Evolutionary conservation across 495 filamentous ascomycete genomes (phyloP), one percentile per base, ranked within the genome.

Genomic region (Niebla homalea): DNA sequence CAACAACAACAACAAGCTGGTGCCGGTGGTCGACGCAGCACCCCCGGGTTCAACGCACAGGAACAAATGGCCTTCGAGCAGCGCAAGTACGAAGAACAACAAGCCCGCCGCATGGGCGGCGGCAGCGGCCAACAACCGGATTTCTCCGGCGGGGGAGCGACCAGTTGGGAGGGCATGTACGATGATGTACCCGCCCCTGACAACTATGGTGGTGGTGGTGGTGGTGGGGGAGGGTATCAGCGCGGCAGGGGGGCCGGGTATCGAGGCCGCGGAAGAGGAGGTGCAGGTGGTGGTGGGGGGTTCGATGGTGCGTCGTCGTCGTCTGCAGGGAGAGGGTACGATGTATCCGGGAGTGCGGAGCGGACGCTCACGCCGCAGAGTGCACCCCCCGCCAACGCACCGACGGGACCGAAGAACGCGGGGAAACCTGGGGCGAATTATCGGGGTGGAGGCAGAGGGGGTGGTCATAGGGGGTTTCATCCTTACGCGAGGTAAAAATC

Each of bases 101-200:
- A 83, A 60, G 75, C 70, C 45, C 74, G 67, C 46, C 70, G 72
- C 18, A 15, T 18, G 21, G 45, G 70, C 62, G 8, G 73, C 65
- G 50, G 71, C 69, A 40, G 71, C 70, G 6, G 73, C 42, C 67
- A 77, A 60, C 65, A 75, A 57, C 29, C 10, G 29, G 29, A 32
- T 32, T 32, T 32, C 26, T 6, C 5, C 26, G 26, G 57, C 32
- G 76, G 75, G 36, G 74, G 73, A 4, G 82, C 84, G 21, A 89
- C 85, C 20, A 87, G 83, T 20, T 97, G 92, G 90, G 92, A 98
- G 65, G 92, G 92, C 49, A 98, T 98, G 92, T 98, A 98, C 64
- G 92, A 98, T 62, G 92, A 96, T 62, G 88, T 94, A 1, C 93
- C 93, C 20, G 88, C 89, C 59, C 89, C 89, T 8, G 80, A 82